phyloP scores from a whole-genome alignment of 1,284 basidiomycete genomes.

The Cystobasidium sp. region DNA sequence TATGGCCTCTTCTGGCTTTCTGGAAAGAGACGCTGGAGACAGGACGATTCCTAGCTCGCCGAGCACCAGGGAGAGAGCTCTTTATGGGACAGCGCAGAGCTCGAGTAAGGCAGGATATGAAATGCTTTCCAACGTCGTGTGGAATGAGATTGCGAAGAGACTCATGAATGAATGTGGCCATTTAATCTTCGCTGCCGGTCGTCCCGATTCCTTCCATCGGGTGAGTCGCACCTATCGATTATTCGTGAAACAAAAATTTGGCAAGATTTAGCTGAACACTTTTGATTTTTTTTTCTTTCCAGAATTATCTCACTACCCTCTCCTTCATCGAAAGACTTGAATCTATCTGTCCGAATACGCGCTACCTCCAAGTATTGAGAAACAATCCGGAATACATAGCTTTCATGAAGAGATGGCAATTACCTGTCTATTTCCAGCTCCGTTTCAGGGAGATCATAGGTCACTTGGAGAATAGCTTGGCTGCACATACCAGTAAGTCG shows the following conservation, averaged over 20 bases:
- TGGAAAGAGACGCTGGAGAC: constrained; percentile 20
- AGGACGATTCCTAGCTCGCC: constrained; percentile 10
- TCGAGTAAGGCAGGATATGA: constrained; percentile 62
- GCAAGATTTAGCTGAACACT: neutral
- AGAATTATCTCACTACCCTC: constrained; percentile 83
- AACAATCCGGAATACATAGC: constrained; percentile 69
- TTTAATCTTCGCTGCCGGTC: constrained; percentile 84
- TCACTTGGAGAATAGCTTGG: constrained; percentile 72
- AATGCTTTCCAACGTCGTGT: constrained; percentile 82
- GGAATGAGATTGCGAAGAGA: constrained; percentile 77
- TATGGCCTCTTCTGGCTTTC: constrained; percentile 9
- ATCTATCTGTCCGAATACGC: constrained; percentile 74
- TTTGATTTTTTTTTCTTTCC: constrained; percentile 3
- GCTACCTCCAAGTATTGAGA: constrained; percentile 72
- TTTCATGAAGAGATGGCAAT: constrained; percentile 88
- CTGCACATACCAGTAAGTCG: constrained; percentile 53
- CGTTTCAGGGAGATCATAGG: constrained; percentile 93
- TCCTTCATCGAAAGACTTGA: constrained; percentile 85
- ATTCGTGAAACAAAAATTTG: neutral
- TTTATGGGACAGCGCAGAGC: constrained; percentile 1
- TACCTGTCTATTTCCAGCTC: constrained; percentile 95
- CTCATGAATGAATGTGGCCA: constrained; percentile 82
- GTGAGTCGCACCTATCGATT: constrained; percentile 60
- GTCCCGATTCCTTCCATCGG: constrained; percentile 85
- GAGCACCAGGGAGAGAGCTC: constrained; percentile 13